These are phyloP conservation scores for barley (Hordeum vulgare) DNA, from an alignment of 176 grass and related monocot species.

Conservation along the genomic window DNA sequence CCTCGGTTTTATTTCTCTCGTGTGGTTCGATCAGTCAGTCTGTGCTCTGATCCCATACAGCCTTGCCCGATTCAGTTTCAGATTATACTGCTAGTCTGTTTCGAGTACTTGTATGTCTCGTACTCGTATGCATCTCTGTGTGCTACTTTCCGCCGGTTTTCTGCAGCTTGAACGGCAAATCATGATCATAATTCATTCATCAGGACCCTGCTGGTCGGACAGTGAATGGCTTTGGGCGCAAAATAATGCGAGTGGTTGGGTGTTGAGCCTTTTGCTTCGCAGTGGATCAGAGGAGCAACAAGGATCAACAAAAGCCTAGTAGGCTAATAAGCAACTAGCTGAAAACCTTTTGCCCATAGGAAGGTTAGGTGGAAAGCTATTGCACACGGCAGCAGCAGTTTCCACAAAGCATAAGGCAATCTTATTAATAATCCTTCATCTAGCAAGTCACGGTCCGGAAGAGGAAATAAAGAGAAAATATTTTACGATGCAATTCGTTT, in stretches of 20 bases:
- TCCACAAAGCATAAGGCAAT: background rate
- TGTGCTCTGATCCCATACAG: background rate
- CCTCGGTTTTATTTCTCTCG: background rate
- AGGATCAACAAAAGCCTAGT: background rate
- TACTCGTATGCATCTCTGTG: background rate
- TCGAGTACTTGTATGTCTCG: background rate
- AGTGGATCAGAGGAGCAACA: background rate
- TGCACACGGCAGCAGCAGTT: background rate
- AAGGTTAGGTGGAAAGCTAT: background rate
- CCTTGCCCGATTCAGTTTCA: background rate
- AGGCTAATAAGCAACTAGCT: background rate
- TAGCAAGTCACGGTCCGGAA: background rate
- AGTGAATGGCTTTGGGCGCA: background rate
- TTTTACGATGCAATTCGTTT: background rate
- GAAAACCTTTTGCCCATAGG: background rate
- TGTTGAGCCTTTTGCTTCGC: background rate
- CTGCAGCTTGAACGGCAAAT: background rate
- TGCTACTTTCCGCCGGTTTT: background rate
- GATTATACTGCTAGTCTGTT: background rate
- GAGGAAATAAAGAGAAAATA: background rate
- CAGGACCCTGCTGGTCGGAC: background rate
- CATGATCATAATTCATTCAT: background rate
- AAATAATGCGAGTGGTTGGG: background rate
- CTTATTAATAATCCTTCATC: background rate
- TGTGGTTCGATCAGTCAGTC: background rate